Conservation (phyloP, 1,284 basidiomycete genomes). For the Agaricales sp. region DNA sequence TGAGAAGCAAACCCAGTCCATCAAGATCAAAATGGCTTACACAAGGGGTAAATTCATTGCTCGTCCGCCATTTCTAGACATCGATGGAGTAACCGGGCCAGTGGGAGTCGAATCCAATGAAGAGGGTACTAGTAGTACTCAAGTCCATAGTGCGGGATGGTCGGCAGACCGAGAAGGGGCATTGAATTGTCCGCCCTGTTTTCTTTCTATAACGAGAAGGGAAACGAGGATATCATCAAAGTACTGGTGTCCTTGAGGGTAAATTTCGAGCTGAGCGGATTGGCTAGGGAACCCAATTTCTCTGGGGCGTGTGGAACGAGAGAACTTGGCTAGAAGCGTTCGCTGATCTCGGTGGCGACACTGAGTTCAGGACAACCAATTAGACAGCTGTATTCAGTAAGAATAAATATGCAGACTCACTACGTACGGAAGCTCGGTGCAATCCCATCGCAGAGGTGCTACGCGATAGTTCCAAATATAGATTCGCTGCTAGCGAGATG, state of each 20-base stretch:
- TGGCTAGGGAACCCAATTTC: not conserved
- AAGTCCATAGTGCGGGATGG: no score
- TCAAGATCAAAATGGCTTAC: no score
- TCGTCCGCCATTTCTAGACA: no score
- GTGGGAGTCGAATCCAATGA: no score
- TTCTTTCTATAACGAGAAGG: not conserved
- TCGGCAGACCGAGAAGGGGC: no score
- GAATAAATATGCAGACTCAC: not conserved
- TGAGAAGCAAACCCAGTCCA: no score
- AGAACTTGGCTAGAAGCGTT: not conserved
- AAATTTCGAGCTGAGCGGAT: not conserved
- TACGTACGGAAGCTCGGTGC: not conserved
- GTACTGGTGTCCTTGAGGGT: not conserved
- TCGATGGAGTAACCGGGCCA: no score
- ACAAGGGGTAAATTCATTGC: no score
- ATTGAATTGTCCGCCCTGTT: no score
- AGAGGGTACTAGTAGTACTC: no score
- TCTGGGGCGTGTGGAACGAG: not conserved
- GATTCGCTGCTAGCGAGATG: not conserved
- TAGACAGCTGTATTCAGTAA: not conserved
- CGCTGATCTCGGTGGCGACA: not conserved
- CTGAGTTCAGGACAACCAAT: not conserved
- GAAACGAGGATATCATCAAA: not conserved
- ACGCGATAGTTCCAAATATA: not conserved
- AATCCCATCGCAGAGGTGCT: not conserved